Evolutionary conservation across 169 alveolate genomes (phyloP).

Genomic region (Plasmodium yoelii): DNA sequence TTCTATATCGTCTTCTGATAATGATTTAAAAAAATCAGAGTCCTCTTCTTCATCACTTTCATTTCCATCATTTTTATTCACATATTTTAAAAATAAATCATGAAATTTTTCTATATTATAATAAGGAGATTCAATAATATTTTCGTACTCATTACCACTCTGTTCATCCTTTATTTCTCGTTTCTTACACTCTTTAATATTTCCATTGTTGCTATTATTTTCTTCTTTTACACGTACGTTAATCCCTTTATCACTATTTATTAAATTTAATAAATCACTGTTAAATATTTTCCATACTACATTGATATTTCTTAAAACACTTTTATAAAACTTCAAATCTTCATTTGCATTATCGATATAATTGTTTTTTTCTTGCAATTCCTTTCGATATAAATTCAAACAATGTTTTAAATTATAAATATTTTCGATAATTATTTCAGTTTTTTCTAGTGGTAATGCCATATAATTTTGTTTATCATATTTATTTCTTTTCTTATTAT

Average conservation of each 20-base stretch:
- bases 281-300: slow-evolving; percentile 62
- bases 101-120: slow-evolving; percentile 29
- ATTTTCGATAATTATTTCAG: slow-evolving; percentile 55
- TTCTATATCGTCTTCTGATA: slow-evolving; percentile 13
- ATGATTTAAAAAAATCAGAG: slow-evolving; percentile 2
- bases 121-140: slow-evolving; percentile 23
- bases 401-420: slow-evolving; percentile 38
- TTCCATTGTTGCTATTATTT: background rate
- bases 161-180: background rate
- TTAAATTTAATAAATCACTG: slow-evolving; percentile 26
- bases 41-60: slow-evolving; percentile 21
- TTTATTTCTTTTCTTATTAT: slow-evolving; percentile 46
- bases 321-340: slow-evolving; percentile 25
- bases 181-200: background rate
- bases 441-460: slow-evolving; percentile 65
- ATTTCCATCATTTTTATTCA: slow-evolving; percentile 5
- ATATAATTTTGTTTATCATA: slow-evolving; percentile 30
- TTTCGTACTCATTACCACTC: background rate
- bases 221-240: background rate
- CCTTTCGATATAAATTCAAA: slow-evolving; percentile 52
- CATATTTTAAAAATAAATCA: slow-evolving; percentile 39
- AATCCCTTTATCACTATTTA: background rate
- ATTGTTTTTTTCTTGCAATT: slow-evolving; percentile 55
- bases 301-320: slow-evolving; percentile 31
- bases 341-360: slow-evolving; percentile 17